These are phyloP conservation scores for Beauveria bassiana DNA, from an alignment of 2,329 filamentous ascomycete species.

Conservation along the genomic window DNA sequence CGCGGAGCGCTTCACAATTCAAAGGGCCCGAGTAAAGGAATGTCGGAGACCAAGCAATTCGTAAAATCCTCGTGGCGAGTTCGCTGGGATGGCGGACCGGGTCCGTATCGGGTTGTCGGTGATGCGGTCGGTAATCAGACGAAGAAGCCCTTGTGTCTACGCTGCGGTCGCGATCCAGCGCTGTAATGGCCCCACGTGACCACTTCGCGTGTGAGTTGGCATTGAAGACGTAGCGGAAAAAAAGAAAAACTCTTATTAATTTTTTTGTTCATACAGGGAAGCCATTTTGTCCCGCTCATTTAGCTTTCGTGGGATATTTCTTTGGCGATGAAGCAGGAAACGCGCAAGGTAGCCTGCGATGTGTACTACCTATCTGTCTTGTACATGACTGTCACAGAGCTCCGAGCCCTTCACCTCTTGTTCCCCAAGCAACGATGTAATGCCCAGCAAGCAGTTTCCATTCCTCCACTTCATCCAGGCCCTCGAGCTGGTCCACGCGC, in stretches of 20 bases:
- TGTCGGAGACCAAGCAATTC: neutral
- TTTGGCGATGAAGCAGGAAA: neutral
- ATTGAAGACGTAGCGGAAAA: neutral
- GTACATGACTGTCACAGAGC: neutral
- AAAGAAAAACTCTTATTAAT: neutral
- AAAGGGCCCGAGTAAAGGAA: too few species aligned
- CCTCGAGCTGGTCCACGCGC: conserved; percentile 71
- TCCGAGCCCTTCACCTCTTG: conserved; percentile 47
- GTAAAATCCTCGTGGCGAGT: neutral
- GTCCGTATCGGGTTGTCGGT: neutral
- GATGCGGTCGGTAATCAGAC: neutral
- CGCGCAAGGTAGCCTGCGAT: neutral
- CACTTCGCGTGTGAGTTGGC: neutral
- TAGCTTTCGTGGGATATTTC: neutral
- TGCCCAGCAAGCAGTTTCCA: conserved; percentile 81
- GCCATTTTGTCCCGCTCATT: neutral
- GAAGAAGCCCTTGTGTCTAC: too few species aligned
- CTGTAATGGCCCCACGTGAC: neutral
- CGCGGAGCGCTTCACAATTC: neutral
- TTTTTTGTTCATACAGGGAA: neutral
- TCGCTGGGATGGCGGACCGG: neutral
- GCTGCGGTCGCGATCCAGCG: neutral
- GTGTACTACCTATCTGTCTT: neutral
- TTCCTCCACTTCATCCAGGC: conserved; percentile 92
- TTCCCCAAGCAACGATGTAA: conserved; percentile 87